Conservation (phyloP, 1,284 basidiomycete genomes). For the Bothia castanella region DNA sequence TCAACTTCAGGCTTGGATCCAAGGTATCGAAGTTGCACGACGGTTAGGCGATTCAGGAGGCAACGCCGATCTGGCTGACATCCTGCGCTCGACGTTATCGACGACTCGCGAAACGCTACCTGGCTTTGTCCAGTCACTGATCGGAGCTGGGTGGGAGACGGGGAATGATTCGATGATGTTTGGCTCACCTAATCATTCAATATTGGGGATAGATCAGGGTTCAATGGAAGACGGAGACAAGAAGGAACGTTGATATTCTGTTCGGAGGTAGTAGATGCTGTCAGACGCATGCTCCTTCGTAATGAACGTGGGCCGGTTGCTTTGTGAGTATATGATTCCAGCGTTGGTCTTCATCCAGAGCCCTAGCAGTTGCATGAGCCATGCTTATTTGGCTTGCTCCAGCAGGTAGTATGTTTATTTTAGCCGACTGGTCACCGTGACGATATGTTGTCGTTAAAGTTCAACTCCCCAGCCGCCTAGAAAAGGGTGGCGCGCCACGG, state of each 20-base stretch:
- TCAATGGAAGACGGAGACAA: neutral
- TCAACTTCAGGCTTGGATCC: conserved; percentile 56
- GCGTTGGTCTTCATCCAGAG: neutral
- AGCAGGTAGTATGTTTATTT: neutral
- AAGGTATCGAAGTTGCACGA: conserved; percentile 36
- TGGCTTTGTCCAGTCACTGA: conserved; percentile 21
- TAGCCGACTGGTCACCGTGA: neutral
- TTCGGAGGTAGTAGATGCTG: neutral
- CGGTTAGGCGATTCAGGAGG: conserved; percentile 1
- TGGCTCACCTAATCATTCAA: conserved; percentile 25
- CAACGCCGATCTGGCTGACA: conserved; percentile 7
- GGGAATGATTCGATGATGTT: conserved; percentile 29
- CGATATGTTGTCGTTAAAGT: neutral
- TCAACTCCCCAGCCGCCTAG: neutral
- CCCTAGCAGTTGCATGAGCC: neutral
- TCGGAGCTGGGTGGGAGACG: conserved; percentile 27
- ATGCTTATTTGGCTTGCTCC: neutral
- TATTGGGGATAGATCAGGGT: conserved; percentile 16
- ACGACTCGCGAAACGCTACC: conserved; percentile 15
- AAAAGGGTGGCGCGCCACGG: conserved; percentile 4
- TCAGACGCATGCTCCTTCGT: neutral
- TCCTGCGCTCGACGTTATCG: conserved; percentile 22
- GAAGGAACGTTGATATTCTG: conserved; percentile 17
- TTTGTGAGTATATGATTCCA: neutral
- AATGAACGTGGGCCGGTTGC: neutral